A percentile compares a stretch with the other conserved stretches of the same genome.
phyloP scores from a whole-genome alignment of 2,329 filamentous ascomycete species.

The Neonectria faginata region DNA sequence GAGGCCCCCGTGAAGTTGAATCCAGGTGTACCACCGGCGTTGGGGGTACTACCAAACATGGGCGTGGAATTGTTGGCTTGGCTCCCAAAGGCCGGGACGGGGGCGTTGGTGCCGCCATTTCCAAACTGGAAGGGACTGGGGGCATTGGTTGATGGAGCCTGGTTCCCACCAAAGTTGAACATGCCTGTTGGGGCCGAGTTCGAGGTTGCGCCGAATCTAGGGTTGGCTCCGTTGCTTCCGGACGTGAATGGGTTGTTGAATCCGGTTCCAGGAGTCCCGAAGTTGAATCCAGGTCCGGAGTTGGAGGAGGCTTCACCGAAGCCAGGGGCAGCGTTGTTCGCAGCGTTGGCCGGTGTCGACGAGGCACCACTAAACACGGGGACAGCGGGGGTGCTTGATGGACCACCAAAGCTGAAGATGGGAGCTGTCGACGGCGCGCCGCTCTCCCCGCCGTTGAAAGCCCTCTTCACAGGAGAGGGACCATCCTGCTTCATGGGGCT shows the following conservation, averaged over 20 bases:
- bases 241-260: constrained; percentile 58
- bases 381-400: constrained; percentile 37
- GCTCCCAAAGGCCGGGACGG: constrained; percentile 46
- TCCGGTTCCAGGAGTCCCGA: constrained; percentile 45
- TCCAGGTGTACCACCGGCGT: constrained; percentile 47
- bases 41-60: constrained; percentile 49
- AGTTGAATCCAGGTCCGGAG: constrained; percentile 47
- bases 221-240: constrained; percentile 41
- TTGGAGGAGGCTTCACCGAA: constrained; percentile 49
- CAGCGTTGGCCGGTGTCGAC: constrained; percentile 38
- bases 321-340: constrained; percentile 48
- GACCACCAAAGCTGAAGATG: constrained; percentile 52
- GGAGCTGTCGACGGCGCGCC: constrained; percentile 43
- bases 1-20: constrained; percentile 56
- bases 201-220: constrained; percentile 37
- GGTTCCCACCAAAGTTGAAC: constrained; percentile 54
- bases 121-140: constrained; percentile 55
- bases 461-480: constrained; percentile 53
- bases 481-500: constrained; percentile 60
- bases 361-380: constrained; percentile 51
- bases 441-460: constrained; percentile 44
- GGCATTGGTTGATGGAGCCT: constrained; percentile 44
- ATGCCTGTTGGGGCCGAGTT: constrained; percentile 41
- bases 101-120: constrained; percentile 37
- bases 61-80: constrained; percentile 41